phyloP scores from a whole-genome alignment of 129 eudicot species.

The Flaveria ramosissima region DNA sequence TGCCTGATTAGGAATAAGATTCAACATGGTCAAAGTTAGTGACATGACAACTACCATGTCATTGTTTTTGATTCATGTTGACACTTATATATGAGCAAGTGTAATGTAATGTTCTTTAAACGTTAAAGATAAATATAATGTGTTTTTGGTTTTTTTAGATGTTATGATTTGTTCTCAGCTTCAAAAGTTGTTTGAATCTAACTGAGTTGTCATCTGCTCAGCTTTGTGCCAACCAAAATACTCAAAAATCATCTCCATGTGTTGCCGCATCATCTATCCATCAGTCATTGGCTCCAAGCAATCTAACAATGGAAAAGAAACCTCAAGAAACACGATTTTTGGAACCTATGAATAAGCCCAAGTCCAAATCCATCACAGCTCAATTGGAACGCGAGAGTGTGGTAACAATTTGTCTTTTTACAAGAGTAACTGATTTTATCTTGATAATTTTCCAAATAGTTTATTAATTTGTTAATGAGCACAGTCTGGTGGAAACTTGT shows the following conservation, averaged over 20 bases:
- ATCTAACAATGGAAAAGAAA: constrained; percentile 38
- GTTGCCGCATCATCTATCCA: constrained; percentile 34
- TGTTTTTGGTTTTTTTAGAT: background rate
- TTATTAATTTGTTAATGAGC: constrained; percentile 22
- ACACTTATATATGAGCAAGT: background rate
- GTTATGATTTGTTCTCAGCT: background rate
- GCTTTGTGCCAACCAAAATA: constrained; percentile 42
- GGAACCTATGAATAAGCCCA: constrained; percentile 35
- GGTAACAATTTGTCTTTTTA: constrained; percentile 12
- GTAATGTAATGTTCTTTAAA: background rate
- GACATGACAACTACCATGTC: background rate
- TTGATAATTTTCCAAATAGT: background rate
- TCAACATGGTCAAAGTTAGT: background rate
- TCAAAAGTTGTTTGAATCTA: constrained; percentile 25
- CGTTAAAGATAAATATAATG: background rate
- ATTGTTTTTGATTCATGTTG: background rate
- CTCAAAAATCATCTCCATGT: constrained; percentile 39
- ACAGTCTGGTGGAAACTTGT: constrained; percentile 44
- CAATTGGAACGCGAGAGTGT: constrained; percentile 50
- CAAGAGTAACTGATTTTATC: background rate
- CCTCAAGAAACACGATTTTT: constrained; percentile 41
- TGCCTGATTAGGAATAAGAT: no score
- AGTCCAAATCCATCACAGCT: constrained; percentile 41
- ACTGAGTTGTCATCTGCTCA: constrained; percentile 39
- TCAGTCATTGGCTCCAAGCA: constrained; percentile 37